A percentile compares a stretch with the other conserved stretches of the same genome.
Conservation (phyloP, 192 early-diverging fungal genomes). For the Ambispora gerdemannii region DNA sequence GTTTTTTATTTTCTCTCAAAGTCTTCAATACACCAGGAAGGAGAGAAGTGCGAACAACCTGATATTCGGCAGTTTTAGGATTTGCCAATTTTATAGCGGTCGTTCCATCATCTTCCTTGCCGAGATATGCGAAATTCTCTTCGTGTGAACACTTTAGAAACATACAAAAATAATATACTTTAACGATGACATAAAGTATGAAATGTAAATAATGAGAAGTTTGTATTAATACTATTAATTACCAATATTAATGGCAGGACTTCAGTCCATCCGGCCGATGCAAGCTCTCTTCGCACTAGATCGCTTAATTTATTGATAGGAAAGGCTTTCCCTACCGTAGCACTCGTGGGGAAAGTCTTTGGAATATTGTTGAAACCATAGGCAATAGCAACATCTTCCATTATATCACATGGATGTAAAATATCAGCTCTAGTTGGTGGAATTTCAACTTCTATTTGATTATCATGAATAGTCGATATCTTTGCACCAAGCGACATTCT, state of each 20-base stretch:
- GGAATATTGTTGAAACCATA: conserved; percentile 95
- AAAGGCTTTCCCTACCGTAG: conserved; percentile 83
- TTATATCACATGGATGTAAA: conserved; percentile 94
- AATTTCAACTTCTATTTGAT: conserved; percentile 69
- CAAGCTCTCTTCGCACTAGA: conserved; percentile 77
- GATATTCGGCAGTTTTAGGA: conserved; percentile 87
- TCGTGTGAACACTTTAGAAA: conserved; percentile 94
- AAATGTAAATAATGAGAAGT: neutral
- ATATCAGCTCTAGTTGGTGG: conserved; percentile 93
- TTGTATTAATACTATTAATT: conserved; percentile 25
- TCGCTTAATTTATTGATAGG: conserved; percentile 94
- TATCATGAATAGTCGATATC: conserved; percentile 45
- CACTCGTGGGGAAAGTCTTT: conserved; percentile 71
- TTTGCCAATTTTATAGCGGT: conserved; percentile 87
- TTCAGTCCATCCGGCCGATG: conserved; percentile 91
- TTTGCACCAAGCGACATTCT: conserved; percentile 85
- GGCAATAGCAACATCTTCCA: conserved; percentile 96
- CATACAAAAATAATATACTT: no score
- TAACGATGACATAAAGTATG: no score
- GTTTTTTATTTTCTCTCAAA: conserved; percentile 78
- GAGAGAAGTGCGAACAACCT: conserved; percentile 90
- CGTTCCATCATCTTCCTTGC: conserved; percentile 70
- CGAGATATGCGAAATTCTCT: conserved; percentile 91
- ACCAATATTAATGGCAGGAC: conserved; percentile 90
- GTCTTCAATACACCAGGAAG: conserved; percentile 95